Conservation (phyloP, 2,329 filamentous ascomycete genomes). For the Cryphonectria japonica region DNA sequence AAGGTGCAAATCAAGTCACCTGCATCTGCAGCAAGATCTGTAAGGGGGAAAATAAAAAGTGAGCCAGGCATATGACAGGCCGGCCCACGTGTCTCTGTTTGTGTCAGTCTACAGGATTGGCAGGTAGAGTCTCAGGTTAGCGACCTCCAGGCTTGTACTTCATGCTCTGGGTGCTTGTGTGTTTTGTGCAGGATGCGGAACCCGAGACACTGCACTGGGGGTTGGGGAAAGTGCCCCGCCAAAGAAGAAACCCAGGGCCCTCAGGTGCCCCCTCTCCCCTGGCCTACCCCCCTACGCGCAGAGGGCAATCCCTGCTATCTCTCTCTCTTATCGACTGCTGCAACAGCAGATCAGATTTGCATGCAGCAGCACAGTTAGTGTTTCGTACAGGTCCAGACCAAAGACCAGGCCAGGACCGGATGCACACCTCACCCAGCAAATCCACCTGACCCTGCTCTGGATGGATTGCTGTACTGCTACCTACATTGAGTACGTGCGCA, state of each 20-base stretch:
- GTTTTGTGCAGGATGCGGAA: background rate
- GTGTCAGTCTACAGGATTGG: background rate
- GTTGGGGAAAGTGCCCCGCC: background rate
- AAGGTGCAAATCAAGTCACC: background rate
- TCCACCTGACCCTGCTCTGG: too few species aligned
- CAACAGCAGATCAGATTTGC: background rate
- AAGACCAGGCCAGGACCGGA: constrained; percentile 4
- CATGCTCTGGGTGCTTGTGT: background rate
- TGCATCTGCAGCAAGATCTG: background rate
- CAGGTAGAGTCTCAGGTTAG: background rate
- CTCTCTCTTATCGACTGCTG: constrained; percentile 2
- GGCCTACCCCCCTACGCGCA: background rate
- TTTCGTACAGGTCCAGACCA: background rate
- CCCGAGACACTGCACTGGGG: background rate
- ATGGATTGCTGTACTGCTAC: background rate
- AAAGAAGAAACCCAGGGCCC: background rate
- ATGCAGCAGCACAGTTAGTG: background rate
- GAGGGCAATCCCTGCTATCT: constrained; percentile 5
- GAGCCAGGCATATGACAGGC: background rate
- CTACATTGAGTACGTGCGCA: background rate
- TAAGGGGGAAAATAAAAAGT: background rate
- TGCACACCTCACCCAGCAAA: background rate
- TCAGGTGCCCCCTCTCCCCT: background rate
- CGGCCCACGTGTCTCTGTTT: background rate
- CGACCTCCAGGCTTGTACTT: background rate